A percentile compares a stretch with the other conserved stretches of the same genome.
phyloP scores from a whole-genome alignment of 352 stramenopile genomes.

The Aphanomyces invadans region DNA sequence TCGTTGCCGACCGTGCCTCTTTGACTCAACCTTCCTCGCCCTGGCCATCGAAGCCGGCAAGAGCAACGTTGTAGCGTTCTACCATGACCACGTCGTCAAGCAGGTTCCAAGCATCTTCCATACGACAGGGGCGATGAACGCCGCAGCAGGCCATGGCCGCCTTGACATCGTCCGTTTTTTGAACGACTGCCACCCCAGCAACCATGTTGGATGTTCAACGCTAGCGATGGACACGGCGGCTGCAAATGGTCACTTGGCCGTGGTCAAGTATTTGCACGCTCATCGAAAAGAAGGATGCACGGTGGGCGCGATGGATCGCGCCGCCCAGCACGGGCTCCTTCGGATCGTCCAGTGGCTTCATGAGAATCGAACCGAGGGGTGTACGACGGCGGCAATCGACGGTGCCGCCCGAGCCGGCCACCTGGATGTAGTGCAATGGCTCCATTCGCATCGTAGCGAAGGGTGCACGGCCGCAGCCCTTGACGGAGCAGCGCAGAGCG shows the following conservation, averaged over 20 bases:
- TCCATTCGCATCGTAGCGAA: constrained; percentile 2
- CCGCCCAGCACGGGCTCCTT: background rate
- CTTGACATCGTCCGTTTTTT: constrained; percentile 34
- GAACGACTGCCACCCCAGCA: constrained; percentile 34
- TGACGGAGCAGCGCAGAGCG: constrained; percentile 13
- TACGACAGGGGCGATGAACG: background rate
- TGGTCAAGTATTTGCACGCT: background rate
- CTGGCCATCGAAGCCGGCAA: background rate
- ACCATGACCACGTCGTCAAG: background rate
- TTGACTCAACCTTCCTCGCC: background rate
- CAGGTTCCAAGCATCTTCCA: background rate
- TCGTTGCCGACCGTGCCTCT: background rate
- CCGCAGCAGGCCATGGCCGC: constrained; percentile 25
- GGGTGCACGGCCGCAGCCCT: constrained; percentile 16
- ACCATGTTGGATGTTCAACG: constrained; percentile 34
- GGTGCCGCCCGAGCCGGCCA: constrained; percentile 1
- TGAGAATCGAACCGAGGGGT: constrained; percentile 26
- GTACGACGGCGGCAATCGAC: constrained; percentile 11
- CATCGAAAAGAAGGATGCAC: constrained; percentile 32
- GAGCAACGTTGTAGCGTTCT: background rate
- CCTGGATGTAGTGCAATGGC: constrained; percentile 15
- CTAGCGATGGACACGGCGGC: constrained; percentile 29
- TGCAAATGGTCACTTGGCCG: constrained; percentile 4
- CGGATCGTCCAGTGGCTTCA: background rate
- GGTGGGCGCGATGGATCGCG: background rate